A percentile compares a stretch with the other conserved stretches of the same genome.
phyloP scores from a whole-genome alignment of 106 monocot genomes.

The Cymbidium sinense region DNA sequence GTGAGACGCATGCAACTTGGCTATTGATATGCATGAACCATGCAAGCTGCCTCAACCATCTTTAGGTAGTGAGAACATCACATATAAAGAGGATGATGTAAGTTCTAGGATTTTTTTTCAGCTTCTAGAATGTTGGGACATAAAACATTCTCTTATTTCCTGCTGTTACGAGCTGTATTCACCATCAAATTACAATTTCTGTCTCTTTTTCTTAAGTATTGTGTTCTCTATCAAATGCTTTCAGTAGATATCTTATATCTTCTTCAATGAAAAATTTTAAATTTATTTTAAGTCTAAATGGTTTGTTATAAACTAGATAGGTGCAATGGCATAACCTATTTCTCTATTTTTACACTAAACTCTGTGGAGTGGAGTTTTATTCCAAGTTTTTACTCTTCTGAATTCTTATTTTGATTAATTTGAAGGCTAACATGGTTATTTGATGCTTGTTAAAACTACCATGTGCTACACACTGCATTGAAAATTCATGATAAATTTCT shows the following conservation, averaged over 20 bases:
- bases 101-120: not conserved
- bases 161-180: not conserved
- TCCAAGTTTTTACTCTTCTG: not conserved
- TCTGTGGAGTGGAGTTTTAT: not conserved
- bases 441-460: not conserved
- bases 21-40: not conserved
- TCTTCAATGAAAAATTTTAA: not conserved
- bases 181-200: not conserved
- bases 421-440: not conserved
- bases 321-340: not conserved
- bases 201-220: not conserved
- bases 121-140: not conserved
- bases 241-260: not conserved
- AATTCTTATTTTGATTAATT: not conserved
- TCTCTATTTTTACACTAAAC: not conserved
- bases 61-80: not conserved
- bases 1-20: not conserved
- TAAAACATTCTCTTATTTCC: not conserved
- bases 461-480: not conserved
- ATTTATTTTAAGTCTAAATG: not conserved
- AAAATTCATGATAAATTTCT: not conserved
- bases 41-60: not conserved
- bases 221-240: not conserved
- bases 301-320: not conserved
- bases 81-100: constrained; percentile 3